phyloP scores from a whole-genome alignment of 2,329 filamentous ascomycete species.

The Fonsecaea erecta region DNA sequence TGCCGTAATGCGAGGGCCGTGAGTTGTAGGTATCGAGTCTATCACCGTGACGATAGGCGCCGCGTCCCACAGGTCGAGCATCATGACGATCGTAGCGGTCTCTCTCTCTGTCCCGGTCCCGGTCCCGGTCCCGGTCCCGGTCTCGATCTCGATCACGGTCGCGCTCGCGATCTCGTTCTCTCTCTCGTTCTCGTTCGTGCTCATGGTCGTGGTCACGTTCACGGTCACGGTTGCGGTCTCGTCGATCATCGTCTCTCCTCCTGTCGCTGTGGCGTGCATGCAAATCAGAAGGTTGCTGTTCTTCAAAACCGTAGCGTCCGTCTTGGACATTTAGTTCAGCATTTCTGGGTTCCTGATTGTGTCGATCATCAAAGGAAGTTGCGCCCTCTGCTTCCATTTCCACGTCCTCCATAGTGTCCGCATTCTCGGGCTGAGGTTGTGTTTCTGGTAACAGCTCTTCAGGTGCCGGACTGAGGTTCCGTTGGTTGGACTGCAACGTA shows the following conservation, averaged over 20 bases:
- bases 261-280: constrained; percentile 13
- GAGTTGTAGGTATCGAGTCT: constrained; percentile 27
- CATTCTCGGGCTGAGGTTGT: constrained; percentile 3
- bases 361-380: constrained; percentile 14
- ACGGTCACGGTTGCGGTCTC: constrained; percentile 27
- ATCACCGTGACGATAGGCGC: constrained; percentile 22
- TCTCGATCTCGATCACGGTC: constrained; percentile 28
- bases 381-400: constrained; percentile 40
- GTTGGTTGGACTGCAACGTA: neutral
- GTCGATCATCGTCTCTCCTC: constrained; percentile 31
- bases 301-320: constrained; percentile 47
- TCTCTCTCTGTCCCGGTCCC: constrained; percentile 23
- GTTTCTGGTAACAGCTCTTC: constrained; percentile 9
- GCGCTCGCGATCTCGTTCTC: constrained; percentile 26
- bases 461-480: neutral
- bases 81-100: constrained; percentile 34
- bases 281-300: constrained; percentile 24
- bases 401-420: constrained; percentile 39
- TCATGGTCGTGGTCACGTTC: constrained; percentile 28
- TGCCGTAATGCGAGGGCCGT: constrained; percentile 36
- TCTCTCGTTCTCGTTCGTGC: constrained; percentile 25
- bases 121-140: constrained; percentile 26
- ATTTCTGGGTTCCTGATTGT: constrained; percentile 30
- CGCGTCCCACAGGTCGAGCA: constrained; percentile 19
- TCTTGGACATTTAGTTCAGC: constrained; percentile 46